phyloP scores from a whole-genome alignment of 345 rosid species.

The Aegle marmelos region DNA sequence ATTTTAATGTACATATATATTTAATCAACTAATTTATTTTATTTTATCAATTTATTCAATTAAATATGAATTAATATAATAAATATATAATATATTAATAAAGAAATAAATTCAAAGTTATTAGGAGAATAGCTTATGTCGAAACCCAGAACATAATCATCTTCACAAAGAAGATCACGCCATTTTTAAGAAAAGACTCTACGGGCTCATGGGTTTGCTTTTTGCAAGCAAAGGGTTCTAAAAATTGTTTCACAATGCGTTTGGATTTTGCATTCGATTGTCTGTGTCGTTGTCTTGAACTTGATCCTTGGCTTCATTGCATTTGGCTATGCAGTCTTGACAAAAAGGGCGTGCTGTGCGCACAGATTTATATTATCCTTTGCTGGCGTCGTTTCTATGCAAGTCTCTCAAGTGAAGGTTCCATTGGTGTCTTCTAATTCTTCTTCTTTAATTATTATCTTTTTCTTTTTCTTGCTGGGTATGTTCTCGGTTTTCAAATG shows the following conservation, averaged over 20 bases:
- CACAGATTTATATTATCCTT: conserved; percentile 17
- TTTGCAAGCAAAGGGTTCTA: conserved; percentile 28
- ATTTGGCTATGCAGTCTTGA: conserved; percentile 20
- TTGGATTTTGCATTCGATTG: conserved; percentile 6
- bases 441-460: too few relatives aligned
- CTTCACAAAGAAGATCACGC: conserved; percentile 9
- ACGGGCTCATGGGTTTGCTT: conserved; percentile 7
- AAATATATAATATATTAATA: too few relatives aligned
- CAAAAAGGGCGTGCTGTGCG: conserved; percentile 21
- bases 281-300: conserved; percentile 14
- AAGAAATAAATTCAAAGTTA: neutral
- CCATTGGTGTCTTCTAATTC: too few relatives aligned
- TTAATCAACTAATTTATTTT: too few relatives aligned
- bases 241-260: conserved; percentile 17
- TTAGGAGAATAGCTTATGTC: conserved; percentile 29
- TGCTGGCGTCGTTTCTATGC: neutral
- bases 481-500: too few relatives aligned
- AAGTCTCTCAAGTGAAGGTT: too few relatives aligned
- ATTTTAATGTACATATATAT: too few relatives aligned
- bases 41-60: too few relatives aligned
- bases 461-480: too few relatives aligned
- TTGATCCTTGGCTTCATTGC: conserved; percentile 11
- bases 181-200: conserved; percentile 5
- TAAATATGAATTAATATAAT: too few relatives aligned
- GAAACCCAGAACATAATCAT: neutral